These are phyloP conservation scores for Jaapia argillacea DNA, from an alignment of 768 basidiomycete genomes.

Conservation along the genomic window DNA sequence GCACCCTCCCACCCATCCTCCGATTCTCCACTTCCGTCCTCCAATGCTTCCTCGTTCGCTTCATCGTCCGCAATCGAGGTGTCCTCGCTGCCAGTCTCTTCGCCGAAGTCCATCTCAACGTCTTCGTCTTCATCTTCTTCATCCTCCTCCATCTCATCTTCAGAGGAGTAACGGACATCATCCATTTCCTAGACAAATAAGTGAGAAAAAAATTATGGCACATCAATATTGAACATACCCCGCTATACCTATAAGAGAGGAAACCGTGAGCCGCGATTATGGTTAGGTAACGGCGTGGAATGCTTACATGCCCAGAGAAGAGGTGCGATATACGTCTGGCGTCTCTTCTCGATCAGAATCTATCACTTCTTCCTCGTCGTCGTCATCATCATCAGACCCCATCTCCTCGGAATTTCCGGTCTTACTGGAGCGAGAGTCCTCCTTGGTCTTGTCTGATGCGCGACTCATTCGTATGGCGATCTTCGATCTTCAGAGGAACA, in stretches of 20 bases:
- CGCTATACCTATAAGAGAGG: conserved; percentile 62
- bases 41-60: conserved; percentile 53
- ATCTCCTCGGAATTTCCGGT: conserved; percentile 34
- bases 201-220: conserved; percentile 5
- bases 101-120: conserved; percentile 81
- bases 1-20: conserved; percentile 55
- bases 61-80: conserved; percentile 71
- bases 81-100: conserved; percentile 74
- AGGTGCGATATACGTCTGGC: conserved; percentile 91
- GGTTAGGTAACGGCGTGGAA: neutral
- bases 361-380: conserved; percentile 50
- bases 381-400: conserved; percentile 35
- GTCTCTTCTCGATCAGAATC: conserved; percentile 64
- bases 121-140: conserved; percentile 78
- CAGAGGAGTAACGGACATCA: conserved; percentile 55
- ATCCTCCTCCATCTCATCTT: conserved; percentile 75
- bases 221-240: conserved; percentile 38
- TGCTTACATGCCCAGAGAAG: conserved; percentile 85
- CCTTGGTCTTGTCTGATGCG: conserved; percentile 55
- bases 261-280: too few relatives aligned
- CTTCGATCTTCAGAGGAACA: conserved; percentile 53
- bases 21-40: conserved; percentile 44
- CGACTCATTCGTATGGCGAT: conserved; percentile 98
- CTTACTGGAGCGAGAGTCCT: conserved; percentile 22
- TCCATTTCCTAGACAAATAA: conserved; percentile 65